phyloP scores from a whole-genome alignment of 2,329 filamentous ascomycete species.

The Xylaria sp. region DNA sequence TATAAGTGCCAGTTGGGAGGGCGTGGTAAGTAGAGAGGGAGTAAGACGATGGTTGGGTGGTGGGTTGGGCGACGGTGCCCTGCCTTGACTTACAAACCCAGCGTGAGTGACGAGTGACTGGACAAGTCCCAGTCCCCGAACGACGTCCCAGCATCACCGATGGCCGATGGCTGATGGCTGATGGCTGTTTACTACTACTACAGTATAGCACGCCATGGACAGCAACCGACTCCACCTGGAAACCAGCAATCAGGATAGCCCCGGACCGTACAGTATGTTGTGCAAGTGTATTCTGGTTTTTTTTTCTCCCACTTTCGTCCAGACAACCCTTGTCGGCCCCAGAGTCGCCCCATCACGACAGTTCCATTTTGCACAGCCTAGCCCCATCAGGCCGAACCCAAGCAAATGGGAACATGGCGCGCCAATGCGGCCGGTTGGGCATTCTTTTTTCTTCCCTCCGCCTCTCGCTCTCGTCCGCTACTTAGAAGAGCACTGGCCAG shows the following conservation, averaged over 20 bases:
- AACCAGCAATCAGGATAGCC: conserved; percentile 21
- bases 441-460: background rate
- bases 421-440: conserved; percentile 17
- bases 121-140: conserved; percentile 1
- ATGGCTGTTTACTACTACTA: conserved; percentile 11
- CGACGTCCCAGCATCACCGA: conserved; percentile 16
- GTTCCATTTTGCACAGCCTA: conserved; percentile 20
- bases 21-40: background rate
- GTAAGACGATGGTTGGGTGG: conserved; percentile 24
- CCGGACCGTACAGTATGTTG: conserved; percentile 20
- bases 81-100: conserved; percentile 6
- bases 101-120: background rate
- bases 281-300: conserved; percentile 8
- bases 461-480: too few relatives aligned
- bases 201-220: too few relatives aligned
- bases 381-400: conserved; percentile 26
- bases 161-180: too few relatives aligned
- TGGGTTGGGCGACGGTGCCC: conserved; percentile 7
- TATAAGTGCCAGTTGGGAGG: conserved; percentile 3
- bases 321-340: conserved; percentile 12
- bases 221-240: conserved; percentile 19
- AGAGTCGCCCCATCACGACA: conserved; percentile 12
- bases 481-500: too few relatives aligned
- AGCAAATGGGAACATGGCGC: conserved; percentile 25
- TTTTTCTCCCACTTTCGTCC: conserved; percentile 6